A percentile compares a stretch with the other conserved stretches of the same genome.
Evolutionary conservation across 169 alveolate genomes (phyloP).

Genomic region (Perkinsus olseni): DNA sequence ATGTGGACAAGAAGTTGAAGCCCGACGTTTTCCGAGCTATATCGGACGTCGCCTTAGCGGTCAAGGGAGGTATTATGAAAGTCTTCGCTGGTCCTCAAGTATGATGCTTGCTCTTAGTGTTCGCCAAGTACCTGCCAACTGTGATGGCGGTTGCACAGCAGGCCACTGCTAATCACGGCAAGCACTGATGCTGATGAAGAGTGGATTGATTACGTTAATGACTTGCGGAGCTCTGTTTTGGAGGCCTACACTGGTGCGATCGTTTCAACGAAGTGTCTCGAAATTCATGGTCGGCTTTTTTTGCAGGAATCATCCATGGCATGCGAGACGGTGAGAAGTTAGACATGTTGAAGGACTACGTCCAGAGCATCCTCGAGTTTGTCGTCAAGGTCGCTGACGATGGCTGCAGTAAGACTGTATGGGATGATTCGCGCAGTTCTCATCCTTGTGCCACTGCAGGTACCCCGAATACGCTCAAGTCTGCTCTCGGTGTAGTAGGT

Average conservation of each 20-base stretch:
- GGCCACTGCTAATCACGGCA: conserved; percentile 60
- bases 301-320: conserved; percentile 56
- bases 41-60: conserved; percentile 15
- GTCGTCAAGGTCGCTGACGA: conserved; percentile 7
- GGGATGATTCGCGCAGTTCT: neutral
- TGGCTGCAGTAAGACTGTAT: neutral
- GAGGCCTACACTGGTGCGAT: conserved; percentile 68
- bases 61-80: conserved; percentile 36
- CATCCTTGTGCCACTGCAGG: neutral
- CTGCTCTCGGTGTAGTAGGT: neutral
- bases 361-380: conserved; percentile 55
- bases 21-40: neutral
- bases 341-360: conserved; percentile 46
- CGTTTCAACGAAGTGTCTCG: neutral
- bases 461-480: neutral
- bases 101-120: neutral
- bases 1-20: neutral
- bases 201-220: conserved; percentile 66
- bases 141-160: conserved; percentile 55
- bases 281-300: too few relatives aligned
- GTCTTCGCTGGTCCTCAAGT: neutral
- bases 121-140: conserved; percentile 46
- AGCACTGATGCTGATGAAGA: conserved; percentile 71
- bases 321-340: conserved; percentile 60
- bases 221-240: conserved; percentile 61